Evolutionary conservation across 768 basidiomycete genomes (phyloP), one percentile per base, ranked within the genome.

Genomic region (Jaapia argillacea): DNA sequence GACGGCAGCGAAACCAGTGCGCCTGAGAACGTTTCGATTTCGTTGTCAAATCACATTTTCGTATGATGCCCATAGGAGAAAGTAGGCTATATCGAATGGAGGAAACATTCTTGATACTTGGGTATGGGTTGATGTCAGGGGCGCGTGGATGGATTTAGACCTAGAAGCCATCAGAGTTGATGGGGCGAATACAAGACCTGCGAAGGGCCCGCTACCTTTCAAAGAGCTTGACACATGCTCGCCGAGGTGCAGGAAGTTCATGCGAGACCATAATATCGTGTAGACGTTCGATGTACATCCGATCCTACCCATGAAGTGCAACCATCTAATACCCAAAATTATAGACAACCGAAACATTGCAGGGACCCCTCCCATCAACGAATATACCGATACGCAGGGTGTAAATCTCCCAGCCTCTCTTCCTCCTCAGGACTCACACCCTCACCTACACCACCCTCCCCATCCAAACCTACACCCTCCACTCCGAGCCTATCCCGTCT

Each of bases 331-430:
- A 33, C 28, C 10, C 10, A 10, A 16, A 33, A 33, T 33, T 33
- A 10, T 33, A 10, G 28, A 10, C 28, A 33, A 33, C 10, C 28
- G 10, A 16, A 33, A 10, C 28, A 33, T 33, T 10, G 10, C 28
- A 16, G 28, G 28, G 10, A 10, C 10, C 28, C 28, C 28, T 33
- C 28, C 12, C 12, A 21, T 22, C 40, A 54, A 35, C 46, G 43
- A 31, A 51, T 41, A 45, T 56, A 56, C 5, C 54, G 25, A 46
- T 56, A 56, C 40, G 51, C 52, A 18, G 52, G 52, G 35, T 56
- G 49, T 14, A 56, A 47, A 42, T 56, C 54, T 22, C 54, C 54
- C 53, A 54, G 48, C 10, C 41, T 45, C 25, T 25, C 45, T 39
- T 44, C 28, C 3, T 35, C 35, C 5, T 10, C 28, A 41, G 20